Percentiles rank a stretch among this genome's conserved stretches.
Evolutionary conservation across 331 rosid species (phyloP).

Genomic region (Prunus yedoensis): DNA sequence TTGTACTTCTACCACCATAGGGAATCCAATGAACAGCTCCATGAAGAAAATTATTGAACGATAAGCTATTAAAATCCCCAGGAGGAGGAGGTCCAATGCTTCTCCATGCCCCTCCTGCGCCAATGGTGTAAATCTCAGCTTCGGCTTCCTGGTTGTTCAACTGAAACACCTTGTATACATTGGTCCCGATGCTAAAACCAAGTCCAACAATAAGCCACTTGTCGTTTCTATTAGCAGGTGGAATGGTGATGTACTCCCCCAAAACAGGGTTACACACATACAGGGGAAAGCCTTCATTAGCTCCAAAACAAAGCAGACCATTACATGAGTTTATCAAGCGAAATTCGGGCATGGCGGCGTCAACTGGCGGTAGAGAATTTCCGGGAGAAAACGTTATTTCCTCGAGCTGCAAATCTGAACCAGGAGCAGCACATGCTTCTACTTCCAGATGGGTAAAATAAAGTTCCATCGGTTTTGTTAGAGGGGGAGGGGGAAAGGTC

Average conservation of each 20-base stretch:
- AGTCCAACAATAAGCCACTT: not conserved
- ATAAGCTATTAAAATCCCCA: not conserved
- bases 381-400: not conserved
- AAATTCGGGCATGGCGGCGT: not conserved
- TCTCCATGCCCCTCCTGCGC: constrained; percentile 6
- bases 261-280: constrained; percentile 6
- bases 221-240: too few relatives aligned
- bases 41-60: constrained; percentile 7
- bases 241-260: not conserved
- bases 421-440: not conserved
- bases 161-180: constrained; percentile 9
- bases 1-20: too few relatives aligned
- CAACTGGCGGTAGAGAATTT: not conserved
- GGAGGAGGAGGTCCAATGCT: constrained; percentile 3
- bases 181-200: not conserved
- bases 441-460: not conserved
- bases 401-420: not conserved
- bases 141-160: too few relatives aligned
- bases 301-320: constrained; percentile 6
- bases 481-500: not conserved
- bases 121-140: constrained; percentile 7
- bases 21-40: constrained; percentile 10
- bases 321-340: constrained; percentile 3
- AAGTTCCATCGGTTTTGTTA: not conserved
- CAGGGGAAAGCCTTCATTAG: not conserved